Evolutionary conservation across 768 basidiomycete genomes (phyloP), one percentile per base, ranked within the genome.

Genomic region (Postia placenta): DNA sequence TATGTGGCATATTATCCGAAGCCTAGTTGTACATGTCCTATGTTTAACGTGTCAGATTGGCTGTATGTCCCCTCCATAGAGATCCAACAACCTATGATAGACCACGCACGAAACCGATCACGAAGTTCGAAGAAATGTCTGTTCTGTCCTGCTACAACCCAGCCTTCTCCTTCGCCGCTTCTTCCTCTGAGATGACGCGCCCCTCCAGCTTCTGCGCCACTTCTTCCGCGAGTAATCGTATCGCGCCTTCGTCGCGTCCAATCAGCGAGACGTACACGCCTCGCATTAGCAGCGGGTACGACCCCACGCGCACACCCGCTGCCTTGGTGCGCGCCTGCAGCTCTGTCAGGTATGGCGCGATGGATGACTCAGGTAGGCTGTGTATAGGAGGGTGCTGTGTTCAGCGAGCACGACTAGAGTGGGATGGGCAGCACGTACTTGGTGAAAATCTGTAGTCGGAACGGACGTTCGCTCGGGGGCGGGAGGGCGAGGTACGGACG

Each of bases 391-490:
- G 19, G 56, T 19, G 20, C 38, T 35, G 25, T 36, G 30, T 33
- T 11, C 15, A 19, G 39, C 17, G 36, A 48, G 23, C 11, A 23
- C n/a, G 30, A 51, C 5, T 35, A 41, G 46, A 43, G 2, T 45
- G 30, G n/a, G 47, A 53, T 69, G 39, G 39, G 9, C 40, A 52
- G 19, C 15, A 60, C 75, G 54, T 62, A 92, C 88, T 75, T 70
- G 4, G 94, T 95, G 64, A 87, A 92, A 5, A 96, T 77, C 59
- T 94, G 85, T 38, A 89, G 79, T 41, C 92, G 74, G 62, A 76
- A 77, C 0, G 90, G 92, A 50, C 88, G 82, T 58, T 85, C 79
- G 25, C 72, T 69, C 7, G 74, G 70, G 0, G 90, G 88, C 12
- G 92, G 92, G 22, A 97, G 75, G 1, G 89, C 82, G 1, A 97